These are phyloP conservation scores for Mortierella polycephala DNA, from an alignment of 371 early-diverging fungal species.

Conservation along the genomic window DNA sequence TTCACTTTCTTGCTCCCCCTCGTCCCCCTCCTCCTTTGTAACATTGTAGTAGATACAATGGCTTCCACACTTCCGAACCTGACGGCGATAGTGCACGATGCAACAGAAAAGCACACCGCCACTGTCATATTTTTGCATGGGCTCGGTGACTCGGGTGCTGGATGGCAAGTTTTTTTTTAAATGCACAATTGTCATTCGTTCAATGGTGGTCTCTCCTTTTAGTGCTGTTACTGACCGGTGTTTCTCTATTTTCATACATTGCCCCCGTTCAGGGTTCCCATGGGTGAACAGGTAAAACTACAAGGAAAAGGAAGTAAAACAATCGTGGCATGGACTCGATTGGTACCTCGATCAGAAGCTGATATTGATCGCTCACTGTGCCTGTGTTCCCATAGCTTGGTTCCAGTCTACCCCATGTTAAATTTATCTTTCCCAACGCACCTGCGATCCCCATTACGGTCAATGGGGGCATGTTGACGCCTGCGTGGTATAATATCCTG, in stretches of 20 bases:
- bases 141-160: constrained; percentile 76
- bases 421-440: constrained; percentile 89
- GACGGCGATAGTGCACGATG: constrained; percentile 59
- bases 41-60: constrained; percentile 7
- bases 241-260: constrained; percentile 21
- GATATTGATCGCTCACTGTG: no score
- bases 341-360: no score
- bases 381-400: constrained; percentile 16
- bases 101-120: constrained; percentile 74
- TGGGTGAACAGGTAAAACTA: constrained; percentile 66
- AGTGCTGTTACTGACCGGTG: constrained; percentile 7
- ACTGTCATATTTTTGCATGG: constrained; percentile 84
- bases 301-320: not conserved
- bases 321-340: not conserved
- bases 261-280: constrained; percentile 58
- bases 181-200: not conserved
- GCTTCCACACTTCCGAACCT: constrained; percentile 47
- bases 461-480: constrained; percentile 89
- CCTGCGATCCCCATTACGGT: constrained; percentile 85
- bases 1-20: no score
- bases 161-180: constrained; percentile 62
- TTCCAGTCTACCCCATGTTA: constrained; percentile 77
- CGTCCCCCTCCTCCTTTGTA: not conserved
- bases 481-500: constrained; percentile 84
- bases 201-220: no score